Base-by-base conservation (phyloP, 176 grass and related monocot genomes). In the barley (Hordeum vulgare) region DNA sequence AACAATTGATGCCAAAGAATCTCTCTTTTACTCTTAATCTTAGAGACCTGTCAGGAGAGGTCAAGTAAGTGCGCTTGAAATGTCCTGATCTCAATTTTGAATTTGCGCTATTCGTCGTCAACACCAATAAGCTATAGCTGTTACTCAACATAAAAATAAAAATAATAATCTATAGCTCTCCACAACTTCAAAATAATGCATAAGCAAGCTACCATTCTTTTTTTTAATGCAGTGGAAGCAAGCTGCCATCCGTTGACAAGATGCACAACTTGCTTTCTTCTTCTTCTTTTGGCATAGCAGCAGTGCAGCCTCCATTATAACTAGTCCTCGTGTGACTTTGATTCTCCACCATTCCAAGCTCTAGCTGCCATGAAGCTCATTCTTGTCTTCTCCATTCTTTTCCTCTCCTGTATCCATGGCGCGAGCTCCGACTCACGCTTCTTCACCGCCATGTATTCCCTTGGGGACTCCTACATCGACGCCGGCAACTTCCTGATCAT, bases 401-500 rank as follows among this genome's bases (percentile, higher is more conserved):
- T 86, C 45, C 60, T 87, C 44, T 31, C 25, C 36, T 59, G 47
- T 21, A 20, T 67, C 35, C 65, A 21, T 1, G 20, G 70, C 9
- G 25, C 2, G 78, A 81, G 35, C 20, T 75, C 71, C 4, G 10
- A 18, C 42, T 61, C 79, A 2, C 5, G 34, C 2, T 15, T 9
- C 61, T 31, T 89, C 80, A 78, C 79, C 39, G 82, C 92, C 11
- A 84, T 94, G 51, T 91, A 89, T 64, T 59, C 76, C 69, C 45
- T 91, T 0, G 86, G 89, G 5, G 87, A 94, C 74, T 94, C 89
- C 8, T 81, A 81, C 71, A 80, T 86, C 4, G 92, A 94, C 81
- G 85, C 89, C 3, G 92, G 87, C 67, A 94, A 94, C 84, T 79
- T 83, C 7, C 18, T 74, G 44, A 61, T 74, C 67, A 81, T 90